Conservation (phyloP, 192 early-diverging fungal species). For the Phycomyces blakesleeanus region DNA sequence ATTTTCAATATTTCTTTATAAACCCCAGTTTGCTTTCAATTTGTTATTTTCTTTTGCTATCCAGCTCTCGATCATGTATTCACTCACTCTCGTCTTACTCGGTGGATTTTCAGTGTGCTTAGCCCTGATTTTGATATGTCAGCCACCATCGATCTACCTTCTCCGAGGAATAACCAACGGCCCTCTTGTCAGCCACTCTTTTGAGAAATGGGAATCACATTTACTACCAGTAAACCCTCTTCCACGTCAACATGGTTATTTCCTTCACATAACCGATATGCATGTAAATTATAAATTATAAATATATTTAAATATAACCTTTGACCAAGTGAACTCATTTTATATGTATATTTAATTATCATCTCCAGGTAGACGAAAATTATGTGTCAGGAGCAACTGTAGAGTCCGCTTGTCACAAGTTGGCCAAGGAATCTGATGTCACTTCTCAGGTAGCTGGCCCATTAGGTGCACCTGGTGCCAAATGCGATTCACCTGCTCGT, state of each 20-base stretch:
- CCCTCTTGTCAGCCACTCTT: neutral
- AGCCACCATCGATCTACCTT: no score
- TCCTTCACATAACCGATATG: constrained; percentile 70
- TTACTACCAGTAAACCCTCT: neutral
- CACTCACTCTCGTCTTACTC: no score
- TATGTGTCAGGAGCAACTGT: constrained; percentile 51
- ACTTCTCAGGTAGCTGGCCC: constrained; percentile 31
- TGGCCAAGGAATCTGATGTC: constrained; percentile 23
- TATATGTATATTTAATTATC: neutral
- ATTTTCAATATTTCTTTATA: no score
- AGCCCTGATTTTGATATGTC: no score
- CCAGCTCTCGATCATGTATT: no score
- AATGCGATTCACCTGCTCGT: constrained; percentile 58
- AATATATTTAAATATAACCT: no score
- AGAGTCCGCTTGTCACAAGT: constrained; percentile 54
- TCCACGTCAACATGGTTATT: constrained; percentile 39
- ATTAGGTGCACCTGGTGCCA: constrained; percentile 50
- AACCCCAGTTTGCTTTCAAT: no score
- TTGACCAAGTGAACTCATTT: no score
- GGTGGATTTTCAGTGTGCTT: no score
- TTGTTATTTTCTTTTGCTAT: no score
- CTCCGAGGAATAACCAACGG: neutral
- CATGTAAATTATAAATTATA: constrained; percentile 50
- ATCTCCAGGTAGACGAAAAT: constrained; percentile 24
- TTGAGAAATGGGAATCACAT: neutral